These are phyloP conservation scores for Argentina anserina DNA, from an alignment of 306 rosid species.

Conservation along the genomic window DNA sequence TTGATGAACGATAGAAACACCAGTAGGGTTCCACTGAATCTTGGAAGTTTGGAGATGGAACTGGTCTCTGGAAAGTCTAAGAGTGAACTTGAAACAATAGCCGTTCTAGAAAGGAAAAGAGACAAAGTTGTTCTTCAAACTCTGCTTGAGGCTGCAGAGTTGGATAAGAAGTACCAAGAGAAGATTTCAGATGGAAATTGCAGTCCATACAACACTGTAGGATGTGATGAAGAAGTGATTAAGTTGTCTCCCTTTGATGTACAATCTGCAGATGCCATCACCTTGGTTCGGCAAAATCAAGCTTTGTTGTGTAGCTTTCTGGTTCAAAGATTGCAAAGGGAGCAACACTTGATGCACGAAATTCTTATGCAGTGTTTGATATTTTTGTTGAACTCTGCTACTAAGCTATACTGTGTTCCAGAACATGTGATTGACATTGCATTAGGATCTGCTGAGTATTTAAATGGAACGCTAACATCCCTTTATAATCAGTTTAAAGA, in stretches of 20 bases:
- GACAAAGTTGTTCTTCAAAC: conserved; percentile 73
- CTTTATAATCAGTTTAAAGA: conserved; percentile 55
- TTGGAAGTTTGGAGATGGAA: conserved; percentile 33
- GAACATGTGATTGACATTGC: conserved; percentile 71
- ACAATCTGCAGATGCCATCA: conserved; percentile 73
- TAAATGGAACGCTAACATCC: conserved; percentile 59
- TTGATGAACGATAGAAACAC: conserved; percentile 34
- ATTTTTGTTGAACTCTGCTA: conserved; percentile 72
- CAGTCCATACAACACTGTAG: conserved; percentile 39
- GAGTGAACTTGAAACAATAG: conserved; percentile 53
- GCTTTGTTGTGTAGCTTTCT: conserved; percentile 70
- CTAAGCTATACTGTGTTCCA: conserved; percentile 66
- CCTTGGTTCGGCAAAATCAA: conserved; percentile 91
- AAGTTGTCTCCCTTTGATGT: conserved; percentile 55
- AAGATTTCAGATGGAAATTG: conserved; percentile 42
- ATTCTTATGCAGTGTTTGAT: conserved; percentile 84
- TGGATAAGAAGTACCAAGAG: conserved; percentile 60
- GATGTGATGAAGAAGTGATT: conserved; percentile 60
- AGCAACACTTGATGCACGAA: conserved; percentile 80
- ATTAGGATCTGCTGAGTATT: conserved; percentile 72
- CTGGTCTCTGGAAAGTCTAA: conserved; percentile 45
- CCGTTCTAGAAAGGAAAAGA: conserved; percentile 65
- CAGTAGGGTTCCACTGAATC: conserved; percentile 31
- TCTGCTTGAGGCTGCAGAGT: conserved; percentile 85
- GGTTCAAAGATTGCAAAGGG: conserved; percentile 51